Evolutionary conservation across 2,329 filamentous ascomycete genomes (phyloP), one percentile per base, ranked within the genome.

Genomic region (Stagonosporopsis vannaccii): DNA sequence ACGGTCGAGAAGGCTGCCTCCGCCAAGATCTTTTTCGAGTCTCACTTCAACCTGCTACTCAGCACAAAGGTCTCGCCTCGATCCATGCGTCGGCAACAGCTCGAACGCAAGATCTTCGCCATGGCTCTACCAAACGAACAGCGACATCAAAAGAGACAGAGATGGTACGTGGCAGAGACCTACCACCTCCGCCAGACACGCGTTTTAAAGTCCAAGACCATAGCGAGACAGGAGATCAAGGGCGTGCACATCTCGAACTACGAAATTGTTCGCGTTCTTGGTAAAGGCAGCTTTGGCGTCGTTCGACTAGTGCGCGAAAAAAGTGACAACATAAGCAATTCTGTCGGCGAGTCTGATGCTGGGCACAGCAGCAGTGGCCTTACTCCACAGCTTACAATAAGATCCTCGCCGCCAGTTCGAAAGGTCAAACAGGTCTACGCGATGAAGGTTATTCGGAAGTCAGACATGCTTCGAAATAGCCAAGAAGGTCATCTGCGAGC

Each of bases 361-460:
- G 53, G 45, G n/a, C 58, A 43, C 23, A 54, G 55, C 17, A 52
- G 59, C 11, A 61, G 61, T 17, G 54, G 52, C 13, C 13, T 22
- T 25, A 43, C 48, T 13, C 55, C 53, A 3, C 54, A 51, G 23
- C 35, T 43, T 3, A 41, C 44, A 2, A 40, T 50, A 6, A 49
- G 26, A 20, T 15, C 50, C 9, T 40, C 46, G 2, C 28, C 48
- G 13, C 23, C 54, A 7, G 37, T 22, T 12, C 56, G 45, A 15
- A 71, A 59, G 28, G 51, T 30, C 17, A 69, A 68, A 39, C 84
- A 90, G 54, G 87, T 97, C 0, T 98, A 89, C 73, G 95, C 95
- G 13, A 97, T 98, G 94, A 98, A 98, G 73, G 90, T 97, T 28
- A 98, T 98, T 64, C 87, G 90, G 55, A 99, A 99, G 73, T 91